phyloP scores from a whole-genome alignment of 306 rosid genomes.

The Amphicarpaea edgeworthii region DNA sequence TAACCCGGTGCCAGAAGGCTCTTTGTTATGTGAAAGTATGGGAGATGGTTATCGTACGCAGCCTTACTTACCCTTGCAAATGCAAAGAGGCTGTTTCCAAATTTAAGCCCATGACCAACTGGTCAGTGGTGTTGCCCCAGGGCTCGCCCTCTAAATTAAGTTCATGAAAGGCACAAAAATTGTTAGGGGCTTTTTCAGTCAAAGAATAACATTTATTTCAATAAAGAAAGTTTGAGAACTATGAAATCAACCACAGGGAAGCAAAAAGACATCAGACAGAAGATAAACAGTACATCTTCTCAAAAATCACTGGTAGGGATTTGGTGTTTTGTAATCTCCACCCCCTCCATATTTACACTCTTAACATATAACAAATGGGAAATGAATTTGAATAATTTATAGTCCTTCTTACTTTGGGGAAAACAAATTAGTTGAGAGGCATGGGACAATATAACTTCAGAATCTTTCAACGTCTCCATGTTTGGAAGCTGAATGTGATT shows the following conservation, averaged over 20 bases:
- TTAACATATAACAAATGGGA: constrained; percentile 4
- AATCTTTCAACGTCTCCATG: not conserved
- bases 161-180: not conserved
- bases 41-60: too few relatives aligned
- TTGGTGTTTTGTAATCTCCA: constrained; percentile 7
- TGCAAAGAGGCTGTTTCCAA: too few relatives aligned
- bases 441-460: not conserved
- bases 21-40: too few relatives aligned
- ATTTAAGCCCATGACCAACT: too few relatives aligned
- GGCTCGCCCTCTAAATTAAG: not conserved
- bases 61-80: too few relatives aligned
- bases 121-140: too few relatives aligned
- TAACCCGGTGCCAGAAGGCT: too few relatives aligned
- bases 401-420: not conserved
- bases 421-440: constrained; percentile 19
- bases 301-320: constrained; percentile 9
- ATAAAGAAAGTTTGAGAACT: too few relatives aligned
- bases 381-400: constrained; percentile 26
- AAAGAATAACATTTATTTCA: too few relatives aligned
- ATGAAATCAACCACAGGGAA: too few relatives aligned
- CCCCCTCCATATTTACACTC: not conserved
- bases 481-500: not conserved
- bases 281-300: constrained; percentile 1
- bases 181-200: too few relatives aligned
- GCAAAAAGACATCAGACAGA: not conserved